These are phyloP conservation scores for Fusarium algeriense DNA, from an alignment of 2,329 filamentous ascomycete species.

Conservation along the genomic window DNA sequence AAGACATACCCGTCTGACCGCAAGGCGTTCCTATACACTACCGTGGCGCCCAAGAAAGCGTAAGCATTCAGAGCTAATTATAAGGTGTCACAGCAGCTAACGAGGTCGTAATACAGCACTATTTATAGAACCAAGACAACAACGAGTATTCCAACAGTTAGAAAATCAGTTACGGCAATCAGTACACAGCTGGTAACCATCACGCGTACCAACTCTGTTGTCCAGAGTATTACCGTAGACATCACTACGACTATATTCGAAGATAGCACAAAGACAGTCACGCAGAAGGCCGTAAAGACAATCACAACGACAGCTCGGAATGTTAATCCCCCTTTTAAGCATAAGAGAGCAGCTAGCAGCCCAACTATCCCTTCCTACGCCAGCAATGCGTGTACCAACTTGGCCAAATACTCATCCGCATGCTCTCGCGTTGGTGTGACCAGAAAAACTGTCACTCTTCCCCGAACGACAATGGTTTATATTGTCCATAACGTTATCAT, in stretches of 20 bases:
- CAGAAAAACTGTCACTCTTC: background rate
- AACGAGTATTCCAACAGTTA: background rate
- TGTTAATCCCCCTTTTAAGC: background rate
- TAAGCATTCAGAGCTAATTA: background rate
- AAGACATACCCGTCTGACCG: background rate
- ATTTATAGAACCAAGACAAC: background rate
- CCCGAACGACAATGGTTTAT: background rate
- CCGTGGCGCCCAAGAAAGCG: background rate
- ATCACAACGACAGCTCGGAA: background rate
- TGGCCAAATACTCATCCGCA: background rate
- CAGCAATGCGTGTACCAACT: background rate
- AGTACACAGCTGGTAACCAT: background rate
- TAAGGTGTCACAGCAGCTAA: background rate
- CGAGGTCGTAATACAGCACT: background rate
- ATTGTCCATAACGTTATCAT: background rate
- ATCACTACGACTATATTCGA: background rate
- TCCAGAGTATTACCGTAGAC: background rate
- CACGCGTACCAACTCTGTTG: background rate
- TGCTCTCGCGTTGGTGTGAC: background rate
- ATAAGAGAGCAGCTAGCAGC: background rate
- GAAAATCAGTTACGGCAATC: background rate
- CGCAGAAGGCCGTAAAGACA: background rate
- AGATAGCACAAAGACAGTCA: background rate
- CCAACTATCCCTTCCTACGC: background rate
- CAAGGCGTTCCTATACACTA: background rate